phyloP scores from a whole-genome alignment of 768 basidiomycete genomes.

The Xanthoconium purpureum region DNA sequence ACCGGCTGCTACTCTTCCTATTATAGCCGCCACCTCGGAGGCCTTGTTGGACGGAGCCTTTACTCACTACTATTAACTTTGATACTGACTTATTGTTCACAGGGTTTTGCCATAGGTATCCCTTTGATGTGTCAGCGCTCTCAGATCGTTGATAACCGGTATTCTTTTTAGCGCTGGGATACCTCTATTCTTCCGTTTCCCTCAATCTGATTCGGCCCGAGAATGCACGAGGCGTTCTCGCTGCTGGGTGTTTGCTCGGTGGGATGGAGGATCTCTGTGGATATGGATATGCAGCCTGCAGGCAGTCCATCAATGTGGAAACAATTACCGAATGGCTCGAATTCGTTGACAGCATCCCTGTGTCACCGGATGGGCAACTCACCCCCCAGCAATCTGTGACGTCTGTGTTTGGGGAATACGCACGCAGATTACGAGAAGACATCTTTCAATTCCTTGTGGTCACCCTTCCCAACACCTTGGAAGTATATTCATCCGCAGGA shows the following conservation, averaged over 20 bases:
- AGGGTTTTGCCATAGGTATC: conserved; percentile 77
- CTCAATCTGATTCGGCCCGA: conserved; percentile 64
- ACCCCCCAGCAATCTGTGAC: conserved; percentile 45
- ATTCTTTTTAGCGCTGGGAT: conserved; percentile 60
- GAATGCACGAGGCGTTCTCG: conserved; percentile 83
- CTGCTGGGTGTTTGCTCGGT: conserved; percentile 79
- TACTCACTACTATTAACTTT: conserved; percentile 4
- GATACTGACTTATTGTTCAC: conserved; percentile 18
- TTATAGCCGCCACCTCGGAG: conserved; percentile 19
- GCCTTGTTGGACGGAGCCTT: conserved; percentile 19
- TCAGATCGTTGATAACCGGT: conserved; percentile 19
- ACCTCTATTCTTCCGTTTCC: conserved; percentile 74
- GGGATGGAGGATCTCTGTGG: conserved; percentile 84
- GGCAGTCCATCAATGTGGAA: conserved; percentile 70
- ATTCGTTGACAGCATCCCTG: conserved; percentile 62
- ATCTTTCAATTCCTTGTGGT: conserved; percentile 76
- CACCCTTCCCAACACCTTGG: conserved; percentile 65
- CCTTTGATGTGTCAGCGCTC: conserved; percentile 1
- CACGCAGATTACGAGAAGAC: conserved; percentile 71
- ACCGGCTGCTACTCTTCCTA: conserved; percentile 15
- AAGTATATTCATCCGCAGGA: conserved; percentile 44
- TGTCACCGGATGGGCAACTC: conserved; percentile 44
- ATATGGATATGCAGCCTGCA: conserved; percentile 75
- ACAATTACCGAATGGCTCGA: conserved; percentile 75
- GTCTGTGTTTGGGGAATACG: conserved; percentile 74